Percentiles rank a stretch among this genome's conserved stretches.
phyloP scores from a whole-genome alignment of 768 basidiomycete genomes.

The Grammothele lineata region DNA sequence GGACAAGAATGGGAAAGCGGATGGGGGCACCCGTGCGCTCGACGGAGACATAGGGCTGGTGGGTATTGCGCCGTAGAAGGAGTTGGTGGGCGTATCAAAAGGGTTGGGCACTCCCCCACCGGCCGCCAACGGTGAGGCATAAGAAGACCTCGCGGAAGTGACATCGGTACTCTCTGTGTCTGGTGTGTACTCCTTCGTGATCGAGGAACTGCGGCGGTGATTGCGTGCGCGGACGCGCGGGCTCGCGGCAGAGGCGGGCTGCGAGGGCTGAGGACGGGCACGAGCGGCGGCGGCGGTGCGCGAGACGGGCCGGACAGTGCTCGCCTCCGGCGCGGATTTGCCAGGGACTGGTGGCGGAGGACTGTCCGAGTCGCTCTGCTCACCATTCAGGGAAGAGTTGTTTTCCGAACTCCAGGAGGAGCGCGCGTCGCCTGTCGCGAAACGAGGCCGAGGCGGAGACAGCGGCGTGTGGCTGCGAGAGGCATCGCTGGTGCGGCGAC shows the following conservation, averaged over 20 bases:
- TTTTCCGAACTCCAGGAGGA: conserved; percentile 16
- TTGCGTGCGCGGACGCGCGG: conserved; percentile 19
- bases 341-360: conserved; percentile 8
- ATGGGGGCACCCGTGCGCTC: conserved; percentile 32
- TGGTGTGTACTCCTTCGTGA: conserved; percentile 16
- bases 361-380: conserved; percentile 23
- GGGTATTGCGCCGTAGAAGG: conserved; percentile 10
- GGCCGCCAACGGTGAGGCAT: too few species aligned
- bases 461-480: conserved; percentile 15
- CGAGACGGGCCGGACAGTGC: conserved; percentile 1
- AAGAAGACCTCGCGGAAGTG: conserved; percentile 2
- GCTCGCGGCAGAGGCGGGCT: conserved; percentile 8
- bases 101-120: conserved; percentile 5
- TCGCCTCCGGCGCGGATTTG: conserved; percentile 8
- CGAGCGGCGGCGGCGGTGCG: conserved; percentile 2
- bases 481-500: conserved; percentile 7
- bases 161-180: conserved; percentile 6
- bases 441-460: conserved; percentile 35
- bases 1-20: conserved; percentile 54
- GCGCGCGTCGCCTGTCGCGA: conserved; percentile 28
- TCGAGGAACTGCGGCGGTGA: conserved; percentile 20
- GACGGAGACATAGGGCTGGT: conserved; percentile 3
- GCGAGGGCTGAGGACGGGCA: background rate
- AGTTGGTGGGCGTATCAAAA: conserved; percentile 15
- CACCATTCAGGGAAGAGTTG: conserved; percentile 14